Evolutionary conservation across 768 basidiomycete genomes (phyloP), one percentile per base, ranked within the genome.

Genomic region (Lepiota brunneoincarnata): DNA sequence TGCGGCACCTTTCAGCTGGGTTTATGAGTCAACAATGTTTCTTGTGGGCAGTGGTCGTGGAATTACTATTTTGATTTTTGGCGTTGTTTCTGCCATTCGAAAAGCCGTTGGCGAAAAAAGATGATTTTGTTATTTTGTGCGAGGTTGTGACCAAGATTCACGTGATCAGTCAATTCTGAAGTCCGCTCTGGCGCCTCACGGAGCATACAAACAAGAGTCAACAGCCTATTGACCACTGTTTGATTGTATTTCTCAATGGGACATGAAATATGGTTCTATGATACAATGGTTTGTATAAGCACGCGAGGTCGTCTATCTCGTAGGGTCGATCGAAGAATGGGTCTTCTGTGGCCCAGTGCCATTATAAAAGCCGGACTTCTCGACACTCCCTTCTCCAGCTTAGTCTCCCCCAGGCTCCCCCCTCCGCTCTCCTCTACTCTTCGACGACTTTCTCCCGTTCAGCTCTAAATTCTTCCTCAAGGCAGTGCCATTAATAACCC

Each of bases 1-100:
- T 37, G 85, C 74, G 17, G 91, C 88, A 51, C 92, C 91, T 60
- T 86, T 86, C 71, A 98, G 80, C 95, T 98, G 61, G 12, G 21
- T 11, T 31, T 5, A 3, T n/a, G 24, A 20, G 10, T 45, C 21
- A 51, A 17, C 34, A 42, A 20, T 21, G 23, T 44, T 26, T 4
- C 43, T n/a, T n/a, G 43, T 12, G 9, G 3, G 10, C 3, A 36
- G 10, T 34, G 14, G 28, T 7, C 11, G 20, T 36, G 35, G 31
- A 48, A 64, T 64, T 60, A 77, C 77, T 52, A 79, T 65, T 54
- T 69, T 73, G 35, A 79, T 71, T 63, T 78, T 79, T 26, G 69
- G 73, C 47, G 65, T 64, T 49, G 68, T 9, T 48, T 74, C 73
- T 17, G 73, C 61, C 74, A 75, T 74, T 63, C 43, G 40, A 35